Base-by-base conservation (phyloP, 2,329 filamentous ascomycete genomes). In the Diaporthe destruens region DNA sequence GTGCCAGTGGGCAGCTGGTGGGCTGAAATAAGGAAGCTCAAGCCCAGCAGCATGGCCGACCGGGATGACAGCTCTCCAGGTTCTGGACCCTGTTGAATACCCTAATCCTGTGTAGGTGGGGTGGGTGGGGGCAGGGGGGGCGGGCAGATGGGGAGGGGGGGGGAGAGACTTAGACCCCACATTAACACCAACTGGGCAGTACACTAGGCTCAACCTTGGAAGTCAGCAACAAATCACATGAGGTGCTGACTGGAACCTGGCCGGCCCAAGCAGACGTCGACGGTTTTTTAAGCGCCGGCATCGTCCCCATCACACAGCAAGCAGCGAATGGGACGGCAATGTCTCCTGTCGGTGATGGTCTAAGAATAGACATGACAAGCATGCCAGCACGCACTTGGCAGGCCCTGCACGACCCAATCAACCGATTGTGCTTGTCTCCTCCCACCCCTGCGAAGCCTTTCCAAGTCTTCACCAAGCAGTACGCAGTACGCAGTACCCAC, bases 331-430 rank as follows among this genome's bases (percentile, higher is more conserved):
- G 59, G 66, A 65, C 56, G 55, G 47, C 55, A 34, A 25, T 57
- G 47, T 51, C 67, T 57, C 67, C 39, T 70, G 68, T 16, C 68
- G 65, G 56, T 47, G 36, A 9, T 34, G 39, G 49, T 68, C 68
- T 70, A 70, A 70, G 32, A 70, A 70, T 70, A 70, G 68, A 70
- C 42, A 49, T 55, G 53, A 54, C 61, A 65, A 51, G 61, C 61
- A 65, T 65, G 29, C 12, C 34, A 44, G 42, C 42, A 11, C 61
- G 55, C 55, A 25, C 55, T 70, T 69, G 32, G 65, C 65, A 68
- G 23, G 42, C 23, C 44, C 42, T 53, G 29, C 36, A 39, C 2
- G 44, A 32, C 39, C 51, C 67, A 53, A 59, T 61, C 39, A 39
- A 18, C 55, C 67, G 16, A 36, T 32, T 18, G 29, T 44, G 20